phyloP scores from a whole-genome alignment of 148 eudicot genomes.

The Nepenthes gracilis region DNA sequence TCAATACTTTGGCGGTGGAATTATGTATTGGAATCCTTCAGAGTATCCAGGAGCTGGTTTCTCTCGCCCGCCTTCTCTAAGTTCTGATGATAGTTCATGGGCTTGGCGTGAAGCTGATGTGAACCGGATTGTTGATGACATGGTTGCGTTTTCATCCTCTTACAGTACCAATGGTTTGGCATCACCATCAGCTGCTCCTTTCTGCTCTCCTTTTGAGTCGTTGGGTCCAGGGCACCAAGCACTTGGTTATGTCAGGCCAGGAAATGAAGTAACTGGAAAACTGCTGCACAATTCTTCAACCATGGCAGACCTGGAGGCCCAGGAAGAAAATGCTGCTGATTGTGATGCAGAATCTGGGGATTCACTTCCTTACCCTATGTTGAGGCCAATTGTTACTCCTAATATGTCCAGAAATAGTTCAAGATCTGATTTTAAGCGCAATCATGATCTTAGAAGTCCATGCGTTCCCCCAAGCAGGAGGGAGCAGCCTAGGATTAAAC shows the following conservation, averaged over 20 bases:
- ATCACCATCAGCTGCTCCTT: constrained; percentile 88
- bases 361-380: constrained; percentile 75
- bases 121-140: constrained; percentile 92
- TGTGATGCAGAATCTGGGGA: constrained; percentile 69
- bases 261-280: constrained; percentile 59
- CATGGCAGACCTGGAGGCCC: constrained; percentile 44
- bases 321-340: constrained; percentile 69
- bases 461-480: constrained; percentile 86
- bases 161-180: constrained; percentile 87
- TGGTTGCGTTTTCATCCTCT: constrained; percentile 93
- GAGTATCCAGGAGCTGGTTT: constrained; percentile 76
- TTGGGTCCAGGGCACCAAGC: constrained; percentile 60
- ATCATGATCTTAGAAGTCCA: constrained; percentile 77
- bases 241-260: constrained; percentile 73
- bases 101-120: constrained; percentile 96
- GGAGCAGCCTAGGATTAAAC: constrained; percentile 85
- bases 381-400: constrained; percentile 89
- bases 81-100: constrained; percentile 98
- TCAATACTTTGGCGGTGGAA: constrained; percentile 91
- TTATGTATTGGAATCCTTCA: constrained; percentile 96
- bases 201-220: constrained; percentile 88
- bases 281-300: constrained; percentile 55
- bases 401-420: constrained; percentile 75
- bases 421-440: constrained; percentile 80
- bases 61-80: constrained; percentile 95